A percentile compares a stretch with the other conserved stretches of the same genome.
These are phyloP conservation scores for Paracoccidioides brasiliensis DNA, from an alignment of 2,329 filamentous ascomycete genomes.

Conservation along the genomic window DNA sequence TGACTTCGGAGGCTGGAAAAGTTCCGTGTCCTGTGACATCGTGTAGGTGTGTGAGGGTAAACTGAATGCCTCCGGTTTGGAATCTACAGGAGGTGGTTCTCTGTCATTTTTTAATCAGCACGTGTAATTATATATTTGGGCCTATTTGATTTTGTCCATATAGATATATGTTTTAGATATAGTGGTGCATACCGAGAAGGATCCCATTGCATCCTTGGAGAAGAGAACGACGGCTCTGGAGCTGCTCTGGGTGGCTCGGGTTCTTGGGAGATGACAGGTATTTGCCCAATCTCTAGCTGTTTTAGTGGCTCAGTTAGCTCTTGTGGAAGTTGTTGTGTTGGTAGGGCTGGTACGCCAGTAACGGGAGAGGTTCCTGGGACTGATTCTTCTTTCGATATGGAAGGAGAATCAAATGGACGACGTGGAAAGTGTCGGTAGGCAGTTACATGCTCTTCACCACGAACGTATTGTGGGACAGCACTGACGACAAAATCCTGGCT, in stretches of 20 bases:
- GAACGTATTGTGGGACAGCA: constrained; percentile 33
- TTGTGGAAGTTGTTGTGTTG: constrained; percentile 6
- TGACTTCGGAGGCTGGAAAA: constrained; percentile 62
- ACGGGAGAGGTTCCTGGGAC: neutral
- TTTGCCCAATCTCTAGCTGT: constrained; percentile 21
- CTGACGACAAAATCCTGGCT: constrained; percentile 13
- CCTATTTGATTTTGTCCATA: neutral
- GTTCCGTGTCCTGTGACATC: constrained; percentile 63
- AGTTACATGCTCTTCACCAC: constrained; percentile 31
- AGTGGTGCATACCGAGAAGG: constrained; percentile 40
- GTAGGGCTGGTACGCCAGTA: neutral
- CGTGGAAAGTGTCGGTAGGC: constrained; percentile 15
- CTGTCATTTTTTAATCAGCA: constrained; percentile 29
- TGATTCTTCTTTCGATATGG: neutral
- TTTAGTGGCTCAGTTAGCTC: neutral
- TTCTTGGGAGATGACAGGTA: constrained; percentile 32
- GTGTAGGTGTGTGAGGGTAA: constrained; percentile 67
- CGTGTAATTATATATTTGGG: neutral
- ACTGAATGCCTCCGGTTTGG: constrained; percentile 72
- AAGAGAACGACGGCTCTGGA: constrained; percentile 38
- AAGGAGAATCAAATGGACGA: neutral
- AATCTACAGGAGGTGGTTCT: constrained; percentile 48
- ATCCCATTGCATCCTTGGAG: constrained; percentile 50
- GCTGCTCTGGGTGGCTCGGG: constrained; percentile 25
- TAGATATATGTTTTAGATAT: neutral